Evolutionary conservation across 2,329 filamentous ascomycete genomes (phyloP).

Genomic region (Lachnellula cervina): DNA sequence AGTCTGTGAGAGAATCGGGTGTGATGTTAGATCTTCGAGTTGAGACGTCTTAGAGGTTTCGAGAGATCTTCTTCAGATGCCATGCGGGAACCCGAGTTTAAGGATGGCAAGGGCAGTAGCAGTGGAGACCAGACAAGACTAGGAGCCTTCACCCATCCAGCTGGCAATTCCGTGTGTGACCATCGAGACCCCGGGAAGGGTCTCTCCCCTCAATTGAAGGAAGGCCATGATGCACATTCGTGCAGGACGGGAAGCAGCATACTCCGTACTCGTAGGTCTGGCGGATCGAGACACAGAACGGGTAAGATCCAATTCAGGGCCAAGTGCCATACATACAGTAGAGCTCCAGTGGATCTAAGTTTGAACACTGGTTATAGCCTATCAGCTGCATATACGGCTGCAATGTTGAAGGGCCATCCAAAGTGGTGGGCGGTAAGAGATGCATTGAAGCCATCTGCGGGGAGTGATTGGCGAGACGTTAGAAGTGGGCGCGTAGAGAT

Average conservation of each 20-base stretch:
- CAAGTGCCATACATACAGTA: neutral
- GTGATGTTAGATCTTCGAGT: conserved; percentile 22
- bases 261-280: neutral
- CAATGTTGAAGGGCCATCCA: neutral
- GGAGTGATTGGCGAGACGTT: neutral
- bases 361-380: neutral
- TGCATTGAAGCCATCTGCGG: neutral
- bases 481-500: conserved; percentile 1
- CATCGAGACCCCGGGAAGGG: conserved; percentile 1
- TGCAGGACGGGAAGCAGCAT: neutral
- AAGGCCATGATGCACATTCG: conserved; percentile 3
- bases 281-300: neutral
- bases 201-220: neutral
- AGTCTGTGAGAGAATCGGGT: conserved; percentile 1
- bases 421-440: conserved; percentile 6
- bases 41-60: conserved; percentile 28
- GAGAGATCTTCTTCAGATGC: conserved; percentile 13
- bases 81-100: conserved; percentile 28
- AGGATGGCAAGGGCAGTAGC: conserved; percentile 18
- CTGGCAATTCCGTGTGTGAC: conserved; percentile 9
- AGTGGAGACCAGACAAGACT: neutral
- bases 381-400: neutral
- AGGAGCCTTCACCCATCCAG: neutral
- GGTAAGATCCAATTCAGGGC: conserved; percentile 3
- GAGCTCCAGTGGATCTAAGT: conserved; percentile 9